Conservation (phyloP, 768 basidiomycete species). For the Kwoniella bestiolae region DNA sequence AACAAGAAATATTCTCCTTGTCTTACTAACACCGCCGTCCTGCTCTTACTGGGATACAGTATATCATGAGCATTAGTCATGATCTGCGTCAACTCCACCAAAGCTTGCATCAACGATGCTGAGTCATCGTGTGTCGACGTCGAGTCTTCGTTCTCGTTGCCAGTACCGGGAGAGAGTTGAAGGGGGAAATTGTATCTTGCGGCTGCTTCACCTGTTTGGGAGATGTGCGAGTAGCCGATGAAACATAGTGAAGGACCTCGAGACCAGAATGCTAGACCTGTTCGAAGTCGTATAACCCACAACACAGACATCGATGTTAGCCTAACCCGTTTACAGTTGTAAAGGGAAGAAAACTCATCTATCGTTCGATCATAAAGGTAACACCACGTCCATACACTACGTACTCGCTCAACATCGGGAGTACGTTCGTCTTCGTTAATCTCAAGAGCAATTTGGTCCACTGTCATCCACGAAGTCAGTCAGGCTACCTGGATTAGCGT, state of each 20-base stretch:
- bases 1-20: constrained; percentile 42
- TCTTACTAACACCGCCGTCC: constrained; percentile 45
- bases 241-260: constrained; percentile 51
- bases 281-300: constrained; percentile 40
- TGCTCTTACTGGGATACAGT: constrained; percentile 46
- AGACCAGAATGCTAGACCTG: constrained; percentile 55
- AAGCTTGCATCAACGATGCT: constrained; percentile 44
- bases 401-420: constrained; percentile 37
- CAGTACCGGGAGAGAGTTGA: constrained; percentile 37
- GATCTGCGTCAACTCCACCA: constrained; percentile 53
- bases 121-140: constrained; percentile 31
- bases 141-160: constrained; percentile 8
- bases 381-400: constrained; percentile 54
- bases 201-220: constrained; percentile 51
- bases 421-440: constrained; percentile 34
- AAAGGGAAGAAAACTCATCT: constrained; percentile 25
- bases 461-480: constrained; percentile 17
- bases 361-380: constrained; percentile 51
- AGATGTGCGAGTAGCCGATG: constrained; percentile 49
- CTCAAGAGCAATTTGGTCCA: constrained; percentile 44
- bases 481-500: neutral
- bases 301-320: constrained; percentile 10
- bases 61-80: constrained; percentile 57
- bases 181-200: constrained; percentile 49
- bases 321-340: neutral